Conservation (phyloP, 257 asterid species). For the Eucommia ulmoides region DNA sequence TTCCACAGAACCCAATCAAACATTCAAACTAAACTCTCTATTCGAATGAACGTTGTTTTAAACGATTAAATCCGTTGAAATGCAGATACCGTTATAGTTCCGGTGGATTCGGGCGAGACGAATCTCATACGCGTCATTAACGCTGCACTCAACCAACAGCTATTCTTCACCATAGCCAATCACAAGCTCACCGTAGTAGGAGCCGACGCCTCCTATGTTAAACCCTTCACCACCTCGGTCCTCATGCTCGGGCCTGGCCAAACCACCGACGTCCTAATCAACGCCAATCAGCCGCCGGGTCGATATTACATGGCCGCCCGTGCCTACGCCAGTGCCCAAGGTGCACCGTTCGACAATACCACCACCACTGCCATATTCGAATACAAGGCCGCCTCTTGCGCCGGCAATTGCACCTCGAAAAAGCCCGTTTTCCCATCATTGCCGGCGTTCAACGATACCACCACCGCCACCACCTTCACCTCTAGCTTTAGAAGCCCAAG, state of each 20-base stretch:
- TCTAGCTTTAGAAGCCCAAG: conserved; percentile 3
- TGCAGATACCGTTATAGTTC: conserved; percentile 5
- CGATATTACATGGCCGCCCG: conserved; percentile 7
- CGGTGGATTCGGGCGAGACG: conserved; percentile 9
- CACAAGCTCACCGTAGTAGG: conserved; percentile 22
- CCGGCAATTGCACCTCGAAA: background rate
- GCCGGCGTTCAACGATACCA: conserved; percentile 2
- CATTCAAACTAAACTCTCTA: background rate
- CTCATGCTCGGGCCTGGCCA: conserved; percentile 12
- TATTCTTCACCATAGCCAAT: conserved; percentile 13
- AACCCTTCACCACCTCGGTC: conserved; percentile 28
- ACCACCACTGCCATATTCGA: conserved; percentile 17
- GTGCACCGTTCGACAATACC: conserved; percentile 18
- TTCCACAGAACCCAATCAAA: background rate
- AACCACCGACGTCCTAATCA: conserved; percentile 6
- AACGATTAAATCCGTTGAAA: background rate
- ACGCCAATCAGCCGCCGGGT: conserved; percentile 5
- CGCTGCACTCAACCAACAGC: background rate
- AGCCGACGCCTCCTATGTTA: conserved; percentile 28
- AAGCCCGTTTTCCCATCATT: background rate
- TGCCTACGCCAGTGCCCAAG: conserved; percentile 7
- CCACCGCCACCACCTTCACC: background rate
- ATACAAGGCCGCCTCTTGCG: background rate
- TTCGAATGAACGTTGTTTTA: conserved; percentile 21
- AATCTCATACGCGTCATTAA: conserved; percentile 10